A percentile compares a stretch with the other conserved stretches of the same genome.
phyloP scores from a whole-genome alignment of 2,329 filamentous ascomycete genomes.

The Diplodia corticola region DNA sequence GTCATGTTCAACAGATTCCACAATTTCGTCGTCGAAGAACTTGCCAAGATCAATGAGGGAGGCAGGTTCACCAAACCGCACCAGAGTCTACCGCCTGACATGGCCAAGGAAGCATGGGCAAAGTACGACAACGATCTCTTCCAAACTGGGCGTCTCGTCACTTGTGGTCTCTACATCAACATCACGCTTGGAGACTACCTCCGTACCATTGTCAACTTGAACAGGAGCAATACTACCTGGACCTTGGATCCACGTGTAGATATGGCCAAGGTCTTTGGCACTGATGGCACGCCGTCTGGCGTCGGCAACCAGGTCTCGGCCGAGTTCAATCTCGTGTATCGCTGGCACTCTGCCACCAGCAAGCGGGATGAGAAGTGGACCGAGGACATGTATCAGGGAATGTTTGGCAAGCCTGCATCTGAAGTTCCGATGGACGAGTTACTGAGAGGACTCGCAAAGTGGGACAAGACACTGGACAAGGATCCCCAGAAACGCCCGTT shows the following conservation, averaged over 20 bases:
- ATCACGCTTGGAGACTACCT: slow-evolving; percentile 78
- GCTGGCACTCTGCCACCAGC: slow-evolving; percentile 79
- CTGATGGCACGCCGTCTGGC: slow-evolving; percentile 63
- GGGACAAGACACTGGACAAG: slow-evolving; percentile 58
- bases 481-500: slow-evolving; percentile 71
- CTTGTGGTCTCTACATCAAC: slow-evolving; percentile 54
- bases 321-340: slow-evolving; percentile 84
- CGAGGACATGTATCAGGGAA: slow-evolving; percentile 47
- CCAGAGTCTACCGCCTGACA: slow-evolving; percentile 34
- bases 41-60: slow-evolving; percentile 79
- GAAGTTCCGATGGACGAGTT: slow-evolving; percentile 61
- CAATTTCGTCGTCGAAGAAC: slow-evolving; percentile 76
- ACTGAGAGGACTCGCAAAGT: slow-evolving; percentile 61
- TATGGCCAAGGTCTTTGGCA: slow-evolving; percentile 59
- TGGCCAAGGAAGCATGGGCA: slow-evolving; percentile 40
- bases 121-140: slow-evolving; percentile 48
- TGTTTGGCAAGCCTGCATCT: slow-evolving; percentile 50
- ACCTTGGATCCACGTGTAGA: slow-evolving; percentile 73
- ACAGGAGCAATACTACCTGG: slow-evolving; percentile 72
- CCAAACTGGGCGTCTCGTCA: slow-evolving; percentile 50
- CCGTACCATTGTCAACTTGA: slow-evolving; percentile 72
- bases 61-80: slow-evolving; percentile 70
- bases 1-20: slow-evolving; percentile 74
- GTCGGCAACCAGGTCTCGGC: slow-evolving; percentile 80
- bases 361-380: slow-evolving; percentile 78